A percentile compares a stretch with the other conserved stretches of the same genome.
These are phyloP conservation scores for Ceratocystis colombiana DNA, from an alignment of 2,329 filamentous ascomycete species.

Conservation along the genomic window DNA sequence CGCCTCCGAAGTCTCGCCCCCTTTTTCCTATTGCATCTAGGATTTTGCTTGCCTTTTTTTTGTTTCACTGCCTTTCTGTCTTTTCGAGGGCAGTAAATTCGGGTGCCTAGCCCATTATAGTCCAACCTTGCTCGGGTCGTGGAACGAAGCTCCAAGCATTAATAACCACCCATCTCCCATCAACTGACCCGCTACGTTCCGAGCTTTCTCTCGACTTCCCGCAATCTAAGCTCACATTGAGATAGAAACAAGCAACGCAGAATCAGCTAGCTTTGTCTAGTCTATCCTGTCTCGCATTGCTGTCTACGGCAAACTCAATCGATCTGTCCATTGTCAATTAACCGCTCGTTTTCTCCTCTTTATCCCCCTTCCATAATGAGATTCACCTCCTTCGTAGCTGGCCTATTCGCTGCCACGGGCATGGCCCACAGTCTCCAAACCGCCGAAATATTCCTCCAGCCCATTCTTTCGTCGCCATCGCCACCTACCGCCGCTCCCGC, in stretches of 20 bases:
- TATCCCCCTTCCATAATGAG: constrained; percentile 34
- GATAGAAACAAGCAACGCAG: neutral
- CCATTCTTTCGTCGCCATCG: constrained; percentile 33
- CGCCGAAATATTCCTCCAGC: constrained; percentile 46
- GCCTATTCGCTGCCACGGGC: constrained; percentile 37
- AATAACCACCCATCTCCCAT: constrained; percentile 12
- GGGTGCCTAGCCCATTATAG: constrained; percentile 9
- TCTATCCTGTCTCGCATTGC: neutral
- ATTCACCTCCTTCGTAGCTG: constrained; percentile 34
- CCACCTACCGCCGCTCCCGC: constrained; percentile 28
- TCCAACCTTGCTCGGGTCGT: neutral
- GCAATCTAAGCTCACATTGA: neutral
- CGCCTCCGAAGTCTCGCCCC: neutral
- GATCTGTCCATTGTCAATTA: neutral
- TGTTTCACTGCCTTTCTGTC: neutral
- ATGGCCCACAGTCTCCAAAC: constrained; percentile 37
- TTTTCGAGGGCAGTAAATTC: constrained; percentile 3
- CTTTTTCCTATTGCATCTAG: neutral
- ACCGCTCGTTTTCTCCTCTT: constrained; percentile 7
- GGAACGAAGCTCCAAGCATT: neutral
- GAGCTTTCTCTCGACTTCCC: neutral
- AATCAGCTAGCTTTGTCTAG: neutral
- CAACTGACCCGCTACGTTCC: neutral
- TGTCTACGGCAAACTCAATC: neutral
- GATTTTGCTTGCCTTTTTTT: neutral